A percentile compares a stretch with the other conserved stretches of the same genome.
Evolutionary conservation across 2,329 filamentous ascomycete species (phyloP).

Genomic region (Verticillium albo-atrum): DNA sequence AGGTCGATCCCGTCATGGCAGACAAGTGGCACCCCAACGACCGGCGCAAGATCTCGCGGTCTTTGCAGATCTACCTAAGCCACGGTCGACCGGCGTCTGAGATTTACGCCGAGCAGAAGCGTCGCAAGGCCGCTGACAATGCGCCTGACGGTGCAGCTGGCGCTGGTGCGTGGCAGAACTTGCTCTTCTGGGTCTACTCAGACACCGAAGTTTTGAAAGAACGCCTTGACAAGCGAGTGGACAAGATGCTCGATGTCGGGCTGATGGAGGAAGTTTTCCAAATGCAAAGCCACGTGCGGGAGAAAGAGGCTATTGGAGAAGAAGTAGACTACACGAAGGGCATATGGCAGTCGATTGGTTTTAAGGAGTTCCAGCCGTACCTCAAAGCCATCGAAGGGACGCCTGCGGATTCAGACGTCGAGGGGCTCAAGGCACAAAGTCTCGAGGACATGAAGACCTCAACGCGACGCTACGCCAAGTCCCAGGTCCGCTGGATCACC

Average conservation of each 20-base stretch:
- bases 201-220: conserved; percentile 61
- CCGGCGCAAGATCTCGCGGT: conserved; percentile 80
- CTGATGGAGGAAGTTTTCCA: conserved; percentile 45
- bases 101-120: conserved; percentile 75
- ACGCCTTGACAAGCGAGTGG: conserved; percentile 72
- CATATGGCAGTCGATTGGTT: conserved; percentile 96
- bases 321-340: conserved; percentile 70
- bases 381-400: conserved; percentile 40
- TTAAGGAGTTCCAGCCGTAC: conserved; percentile 82
- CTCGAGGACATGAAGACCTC: conserved; percentile 76
- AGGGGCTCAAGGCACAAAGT: conserved; percentile 51
- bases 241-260: conserved; percentile 69
- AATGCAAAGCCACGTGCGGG: conserved; percentile 35
- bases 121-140: conserved; percentile 24
- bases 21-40: conserved; percentile 93
- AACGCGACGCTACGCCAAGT: conserved; percentile 82
- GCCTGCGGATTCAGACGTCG: conserved; percentile 32
- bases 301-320: conserved; percentile 36
- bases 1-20: conserved; percentile 87
- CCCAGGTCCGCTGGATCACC: conserved; percentile 83
- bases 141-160: conserved; percentile 15
- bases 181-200: conserved; percentile 87
- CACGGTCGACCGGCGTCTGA: conserved; percentile 81
- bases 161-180: conserved; percentile 40
- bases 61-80: conserved; percentile 82